phyloP scores from a whole-genome alignment of 768 basidiomycete genomes.

The Leccinum variicolor region DNA sequence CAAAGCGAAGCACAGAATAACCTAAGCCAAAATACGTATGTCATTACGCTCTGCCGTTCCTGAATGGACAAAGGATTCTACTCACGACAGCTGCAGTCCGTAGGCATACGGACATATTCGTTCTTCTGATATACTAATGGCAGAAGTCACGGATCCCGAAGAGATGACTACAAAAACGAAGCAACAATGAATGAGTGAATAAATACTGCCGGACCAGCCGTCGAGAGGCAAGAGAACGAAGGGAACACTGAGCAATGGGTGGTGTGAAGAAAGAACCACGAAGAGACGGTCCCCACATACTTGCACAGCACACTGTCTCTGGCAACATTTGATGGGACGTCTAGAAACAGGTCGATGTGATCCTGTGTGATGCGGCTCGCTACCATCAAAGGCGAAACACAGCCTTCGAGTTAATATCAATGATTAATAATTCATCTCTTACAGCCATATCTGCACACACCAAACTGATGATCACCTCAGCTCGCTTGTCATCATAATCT shows the following conservation, averaged over 20 bases:
- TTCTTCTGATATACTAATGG: not conserved
- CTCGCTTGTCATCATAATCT: not conserved
- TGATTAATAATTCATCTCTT: not conserved
- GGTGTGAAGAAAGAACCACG: slow-evolving; percentile 16
- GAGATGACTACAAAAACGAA: not conserved
- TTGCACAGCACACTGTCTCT: not conserved
- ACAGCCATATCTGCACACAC: not conserved
- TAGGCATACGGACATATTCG: slow-evolving; percentile 10
- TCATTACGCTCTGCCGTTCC: not conserved
- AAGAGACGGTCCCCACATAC: not conserved
- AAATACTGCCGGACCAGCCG: slow-evolving; percentile 23
- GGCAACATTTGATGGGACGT: slow-evolving; percentile 6
- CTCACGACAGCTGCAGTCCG: slow-evolving; percentile 21
- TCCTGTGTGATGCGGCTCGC: slow-evolving; percentile 8
- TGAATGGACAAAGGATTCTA: not conserved
- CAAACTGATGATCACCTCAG: not conserved
- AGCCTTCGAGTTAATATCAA: not conserved
- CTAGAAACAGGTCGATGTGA: not conserved
- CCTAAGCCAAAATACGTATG: slow-evolving; percentile 18
- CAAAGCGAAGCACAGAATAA: slow-evolving; percentile 50
- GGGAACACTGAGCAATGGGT: slow-evolving; percentile 6
- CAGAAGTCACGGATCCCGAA: not conserved
- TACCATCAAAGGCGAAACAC: slow-evolving; percentile 20
- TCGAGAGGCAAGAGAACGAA: slow-evolving; percentile 28
- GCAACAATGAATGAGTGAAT: slow-evolving; percentile 2